Percentiles rank a stretch among this genome's conserved stretches.
These are phyloP conservation scores for Coniochaeta sp. DNA, from an alignment of 2,329 filamentous ascomycete species.

Conservation along the genomic window DNA sequence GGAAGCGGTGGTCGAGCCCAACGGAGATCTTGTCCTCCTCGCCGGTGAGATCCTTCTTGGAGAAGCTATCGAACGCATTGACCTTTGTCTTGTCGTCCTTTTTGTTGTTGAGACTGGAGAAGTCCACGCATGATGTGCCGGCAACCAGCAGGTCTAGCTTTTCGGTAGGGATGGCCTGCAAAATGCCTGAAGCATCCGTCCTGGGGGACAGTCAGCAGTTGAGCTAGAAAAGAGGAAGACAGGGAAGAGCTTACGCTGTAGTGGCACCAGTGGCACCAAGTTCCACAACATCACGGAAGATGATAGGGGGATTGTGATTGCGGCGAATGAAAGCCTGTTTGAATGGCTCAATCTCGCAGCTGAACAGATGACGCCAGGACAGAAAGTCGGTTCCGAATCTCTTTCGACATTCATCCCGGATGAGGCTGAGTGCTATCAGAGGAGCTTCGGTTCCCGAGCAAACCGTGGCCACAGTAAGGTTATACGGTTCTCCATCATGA, in stretches of 20 bases:
- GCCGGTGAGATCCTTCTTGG: neutral
- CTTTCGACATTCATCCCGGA: conserved; percentile 31
- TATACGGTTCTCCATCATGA: neutral
- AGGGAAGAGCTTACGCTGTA: conserved; percentile 34
- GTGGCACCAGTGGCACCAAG: conserved; percentile 29
- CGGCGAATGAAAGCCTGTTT: conserved; percentile 59
- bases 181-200: conserved; percentile 60
- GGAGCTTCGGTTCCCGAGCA: conserved; percentile 76
- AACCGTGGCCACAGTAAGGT: conserved; percentile 53
- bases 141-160: conserved; percentile 58
- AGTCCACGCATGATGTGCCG: conserved; percentile 71
- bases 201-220: conserved; percentile 23
- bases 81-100: conserved; percentile 31
- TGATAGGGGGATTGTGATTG: conserved; percentile 43
- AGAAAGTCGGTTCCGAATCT: neutral
- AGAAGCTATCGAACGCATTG: conserved; percentile 44
- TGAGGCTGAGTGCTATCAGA: conserved; percentile 54
- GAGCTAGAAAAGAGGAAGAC: neutral
- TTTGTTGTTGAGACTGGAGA: conserved; percentile 53
- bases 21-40: neutral
- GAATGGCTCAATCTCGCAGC: conserved; percentile 54
- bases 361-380: conserved; percentile 47
- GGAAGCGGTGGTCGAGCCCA: conserved; percentile 4
- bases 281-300: conserved; percentile 55
- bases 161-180: conserved; percentile 44